phyloP scores from a whole-genome alignment of 345 rosid genomes.

The Populus pruinosa region DNA sequence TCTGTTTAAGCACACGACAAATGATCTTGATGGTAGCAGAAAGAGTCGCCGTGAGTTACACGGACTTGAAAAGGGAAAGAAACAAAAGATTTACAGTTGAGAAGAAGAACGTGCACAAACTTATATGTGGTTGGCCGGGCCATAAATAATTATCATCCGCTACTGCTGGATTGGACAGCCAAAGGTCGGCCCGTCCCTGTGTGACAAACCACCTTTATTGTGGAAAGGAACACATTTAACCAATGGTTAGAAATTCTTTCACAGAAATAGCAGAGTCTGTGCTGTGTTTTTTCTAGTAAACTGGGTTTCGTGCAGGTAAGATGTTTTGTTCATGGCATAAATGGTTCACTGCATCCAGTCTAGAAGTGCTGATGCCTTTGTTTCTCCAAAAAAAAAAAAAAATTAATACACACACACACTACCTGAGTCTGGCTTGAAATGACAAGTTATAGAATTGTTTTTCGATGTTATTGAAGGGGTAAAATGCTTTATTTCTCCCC shows the following conservation, averaged over 20 bases:
- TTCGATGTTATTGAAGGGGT: neutral
- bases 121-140: neutral
- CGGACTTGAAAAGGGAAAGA: neutral
- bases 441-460: neutral
- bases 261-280: neutral
- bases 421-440: neutral
- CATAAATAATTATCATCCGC: neutral
- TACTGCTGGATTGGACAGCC: neutral
- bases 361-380: neutral
- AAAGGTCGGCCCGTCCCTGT: neutral
- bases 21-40: neutral
- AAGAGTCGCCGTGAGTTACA: neutral
- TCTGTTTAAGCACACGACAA: neutral
- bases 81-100: neutral
- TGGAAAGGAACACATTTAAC: neutral
- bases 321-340: neutral
- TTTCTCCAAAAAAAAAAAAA: no score
- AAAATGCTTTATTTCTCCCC: neutral
- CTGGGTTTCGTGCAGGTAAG: neutral
- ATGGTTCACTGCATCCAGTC: neutral
- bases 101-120: neutral
- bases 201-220: neutral
- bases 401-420: neutral
- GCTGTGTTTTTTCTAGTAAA: neutral
- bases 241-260: neutral